Evolutionary conservation across 1,284 basidiomycete species (phyloP), one percentile per base, ranked within the genome.

Genomic region (Amylostereum areolatum): DNA sequence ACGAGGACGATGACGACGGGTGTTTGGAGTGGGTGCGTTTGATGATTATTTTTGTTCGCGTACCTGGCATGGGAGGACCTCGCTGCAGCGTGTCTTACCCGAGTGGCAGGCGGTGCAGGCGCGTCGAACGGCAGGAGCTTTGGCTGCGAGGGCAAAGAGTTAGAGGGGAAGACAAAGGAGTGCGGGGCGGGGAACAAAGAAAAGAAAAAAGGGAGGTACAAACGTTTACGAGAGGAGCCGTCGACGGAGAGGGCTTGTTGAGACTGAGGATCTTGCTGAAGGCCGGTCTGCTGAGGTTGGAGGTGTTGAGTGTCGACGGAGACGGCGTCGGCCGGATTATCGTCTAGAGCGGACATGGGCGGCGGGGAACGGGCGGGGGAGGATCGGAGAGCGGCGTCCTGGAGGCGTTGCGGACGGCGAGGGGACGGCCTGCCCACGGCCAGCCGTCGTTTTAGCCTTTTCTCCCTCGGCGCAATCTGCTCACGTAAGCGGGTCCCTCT

Each of bases 71-170:
- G 85, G 85, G 27, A 89, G 72, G 34, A 80, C 78, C 66, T 89
- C 85, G 57, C 83, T 87, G 59, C 85, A 89, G 56, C 86, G 71
- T 8, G 85, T 89, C 67, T 89, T 89, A 46, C 86, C 85, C 47
- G 83, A 70, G 65, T 89, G 86, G 66, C 85, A 89, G n/a, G 85
- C 82, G 42, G 80, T 77, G 56, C 85, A 88, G 0, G 85, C 85
- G 55, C 85, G 74, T 55, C 85, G 78, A 46, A 88, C 85, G 39
- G 85, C 87, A 41, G 85, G 85, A 43, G 81, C 83, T 66, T 87
- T 87, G 53, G 83, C 85, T 86, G 60, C 52, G 49, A 41, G 55
- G 43, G 55, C 47, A 57, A 45, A 52, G 52, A 51, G 35, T 58
- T 45, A 57, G 55, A 44, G 43, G 47, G 55, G 53, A 52, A 33